Evolutionary conservation across 129 eudicot genomes (phyloP).

Genomic region (Sambucus nigra): DNA sequence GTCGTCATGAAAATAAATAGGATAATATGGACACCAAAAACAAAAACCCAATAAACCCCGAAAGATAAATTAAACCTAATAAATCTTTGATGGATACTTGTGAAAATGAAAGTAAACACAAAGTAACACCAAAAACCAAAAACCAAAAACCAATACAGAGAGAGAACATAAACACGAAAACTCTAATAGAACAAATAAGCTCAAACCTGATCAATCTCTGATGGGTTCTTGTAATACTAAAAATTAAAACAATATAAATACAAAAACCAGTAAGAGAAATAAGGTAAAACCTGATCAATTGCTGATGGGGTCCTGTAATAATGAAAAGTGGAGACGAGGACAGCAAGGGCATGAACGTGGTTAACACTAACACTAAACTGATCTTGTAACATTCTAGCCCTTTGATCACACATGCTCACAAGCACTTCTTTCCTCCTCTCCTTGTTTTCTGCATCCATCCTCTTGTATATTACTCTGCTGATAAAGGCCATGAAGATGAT

Average conservation of each 20-base stretch:
- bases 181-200: background rate
- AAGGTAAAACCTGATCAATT: constrained; percentile 87
- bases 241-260: no score
- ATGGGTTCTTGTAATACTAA: constrained; percentile 60
- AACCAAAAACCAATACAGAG: background rate
- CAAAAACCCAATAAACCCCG: no score
- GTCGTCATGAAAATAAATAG: no score
- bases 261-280: no score
- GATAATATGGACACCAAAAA: no score
- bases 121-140: background rate
- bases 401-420: constrained; percentile 82
- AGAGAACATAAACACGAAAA: background rate
- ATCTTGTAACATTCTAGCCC: constrained; percentile 90
- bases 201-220: constrained; percentile 80
- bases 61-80: no score
- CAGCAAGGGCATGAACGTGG: constrained; percentile 89
- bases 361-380: constrained; percentile 82
- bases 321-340: constrained; percentile 77
- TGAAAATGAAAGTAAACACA: background rate
- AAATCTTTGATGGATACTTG: no score
- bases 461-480: constrained; percentile 26
- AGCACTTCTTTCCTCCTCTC: constrained; percentile 60
- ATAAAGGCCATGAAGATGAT: constrained; percentile 21
- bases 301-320: constrained; percentile 69
- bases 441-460: constrained; percentile 47